phyloP scores from a whole-genome alignment of 2,329 filamentous ascomycete genomes.

The Curvularia lunata region DNA sequence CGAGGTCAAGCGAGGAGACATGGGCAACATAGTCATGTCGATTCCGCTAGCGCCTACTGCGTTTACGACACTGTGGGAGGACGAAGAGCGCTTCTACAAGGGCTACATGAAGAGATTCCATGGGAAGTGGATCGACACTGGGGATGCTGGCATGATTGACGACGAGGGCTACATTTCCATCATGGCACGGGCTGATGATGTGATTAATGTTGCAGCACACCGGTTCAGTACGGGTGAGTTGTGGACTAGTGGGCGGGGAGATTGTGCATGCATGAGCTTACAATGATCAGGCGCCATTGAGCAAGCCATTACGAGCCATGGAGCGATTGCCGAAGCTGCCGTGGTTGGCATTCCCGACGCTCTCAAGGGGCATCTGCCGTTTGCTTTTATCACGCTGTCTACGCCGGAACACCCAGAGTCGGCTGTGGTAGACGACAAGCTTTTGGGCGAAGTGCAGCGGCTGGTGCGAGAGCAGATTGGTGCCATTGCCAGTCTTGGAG shows the following conservation, averaged over 20 bases:
- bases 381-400: slow-evolving; percentile 79
- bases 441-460: slow-evolving; percentile 70
- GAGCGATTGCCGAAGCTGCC: slow-evolving; percentile 79
- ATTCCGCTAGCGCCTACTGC: slow-evolving; percentile 84
- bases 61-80: slow-evolving; percentile 84
- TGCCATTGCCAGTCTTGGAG: slow-evolving; percentile 82
- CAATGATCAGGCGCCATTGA: slow-evolving; percentile 74
- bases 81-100: slow-evolving; percentile 83
- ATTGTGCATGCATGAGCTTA: slow-evolving; percentile 9
- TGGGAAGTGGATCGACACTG: slow-evolving; percentile 87
- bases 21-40: slow-evolving; percentile 90
- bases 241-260: no score
- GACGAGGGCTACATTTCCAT: slow-evolving; percentile 69
- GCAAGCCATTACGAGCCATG: slow-evolving; percentile 85
- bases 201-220: slow-evolving; percentile 96
- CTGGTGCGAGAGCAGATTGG: slow-evolving; percentile 82
- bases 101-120: slow-evolving; percentile 83
- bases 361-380: slow-evolving; percentile 88
- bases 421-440: slow-evolving; percentile 56
- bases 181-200: slow-evolving; percentile 75
- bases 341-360: slow-evolving; percentile 85
- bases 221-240: slow-evolving; percentile 80
- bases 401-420: slow-evolving; percentile 59
- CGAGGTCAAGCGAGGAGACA: slow-evolving; percentile 72
- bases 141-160: slow-evolving; percentile 88